phyloP scores from a whole-genome alignment of 2,329 filamentous ascomycete species.

The Pseudogymnoascus sp. region DNA sequence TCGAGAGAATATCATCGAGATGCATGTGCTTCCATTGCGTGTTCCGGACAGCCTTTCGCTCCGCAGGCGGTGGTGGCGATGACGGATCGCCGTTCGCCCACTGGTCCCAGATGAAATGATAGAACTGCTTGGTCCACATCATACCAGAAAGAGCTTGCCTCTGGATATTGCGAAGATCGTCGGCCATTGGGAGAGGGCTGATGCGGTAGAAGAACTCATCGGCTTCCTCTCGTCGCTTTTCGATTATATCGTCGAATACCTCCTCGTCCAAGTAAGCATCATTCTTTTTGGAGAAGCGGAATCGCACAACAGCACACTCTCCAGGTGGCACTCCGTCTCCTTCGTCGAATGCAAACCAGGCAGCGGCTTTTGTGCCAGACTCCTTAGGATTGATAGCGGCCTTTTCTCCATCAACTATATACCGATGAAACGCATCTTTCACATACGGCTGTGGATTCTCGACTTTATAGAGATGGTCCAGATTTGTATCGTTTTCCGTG shows the following conservation, averaged over 20 bases:
- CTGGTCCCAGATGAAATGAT: slow-evolving; percentile 94
- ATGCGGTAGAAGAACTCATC: slow-evolving; percentile 94
- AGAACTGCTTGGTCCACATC: slow-evolving; percentile 98
- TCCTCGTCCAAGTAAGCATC: slow-evolving; percentile 85
- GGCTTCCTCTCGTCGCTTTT: slow-evolving; percentile 77
- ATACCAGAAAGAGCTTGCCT: slow-evolving; percentile 90
- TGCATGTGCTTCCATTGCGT: slow-evolving; percentile 90
- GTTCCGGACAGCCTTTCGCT: slow-evolving; percentile 76
- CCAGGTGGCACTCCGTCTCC: slow-evolving; percentile 79
- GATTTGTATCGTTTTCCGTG: slow-evolving; percentile 94
- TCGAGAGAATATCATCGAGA: slow-evolving; percentile 89
- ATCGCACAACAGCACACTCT: slow-evolving; percentile 91
- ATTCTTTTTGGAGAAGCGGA: slow-evolving; percentile 71
- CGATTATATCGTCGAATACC: slow-evolving; percentile 82
- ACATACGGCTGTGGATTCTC: slow-evolving; percentile 78
- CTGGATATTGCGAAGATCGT: slow-evolving; percentile 91
- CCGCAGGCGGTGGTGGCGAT: slow-evolving; percentile 76
- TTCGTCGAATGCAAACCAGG: slow-evolving; percentile 89
- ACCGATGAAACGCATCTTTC: slow-evolving; percentile 89
- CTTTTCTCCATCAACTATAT: slow-evolving; percentile 77
- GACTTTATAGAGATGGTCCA: slow-evolving; percentile 65
- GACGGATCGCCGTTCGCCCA: slow-evolving; percentile 92
- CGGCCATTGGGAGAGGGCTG: slow-evolving; percentile 86
- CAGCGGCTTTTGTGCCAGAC: slow-evolving; percentile 79
- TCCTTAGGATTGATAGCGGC: slow-evolving; percentile 72